phyloP scores from a whole-genome alignment of 441 rosid genomes.

The Corymbia calophylla region DNA sequence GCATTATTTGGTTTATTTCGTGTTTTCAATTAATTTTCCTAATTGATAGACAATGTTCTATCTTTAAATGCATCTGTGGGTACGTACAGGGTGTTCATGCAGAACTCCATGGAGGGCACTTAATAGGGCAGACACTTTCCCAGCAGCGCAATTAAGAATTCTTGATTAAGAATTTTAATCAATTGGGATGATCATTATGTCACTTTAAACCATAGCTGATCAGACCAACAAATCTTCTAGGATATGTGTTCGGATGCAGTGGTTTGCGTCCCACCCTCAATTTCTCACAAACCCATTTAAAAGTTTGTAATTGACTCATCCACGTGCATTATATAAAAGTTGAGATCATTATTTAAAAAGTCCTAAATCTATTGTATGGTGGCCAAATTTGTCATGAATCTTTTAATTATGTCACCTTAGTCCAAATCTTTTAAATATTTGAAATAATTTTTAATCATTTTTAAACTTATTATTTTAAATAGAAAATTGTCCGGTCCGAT shows the following conservation, averaged over 20 bases:
- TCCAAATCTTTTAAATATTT: neutral
- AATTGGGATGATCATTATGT: neutral
- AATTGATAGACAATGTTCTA: neutral
- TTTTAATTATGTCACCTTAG: neutral
- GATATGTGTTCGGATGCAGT: neutral
- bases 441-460: too few relatives aligned
- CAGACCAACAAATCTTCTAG: neutral
- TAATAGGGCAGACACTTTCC: neutral
- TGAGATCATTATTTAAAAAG: too few relatives aligned
- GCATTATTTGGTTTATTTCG: neutral
- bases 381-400: accelerated
- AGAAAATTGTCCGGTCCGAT: too few relatives aligned
- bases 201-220: neutral
- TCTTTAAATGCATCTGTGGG: neutral
- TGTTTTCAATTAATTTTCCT: neutral
- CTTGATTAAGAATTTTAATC: neutral
- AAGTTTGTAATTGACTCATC: neutral
- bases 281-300: neutral
- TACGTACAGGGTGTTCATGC: neutral
- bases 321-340: neutral
- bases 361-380: neutral
- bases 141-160: neutral
- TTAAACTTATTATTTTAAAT: too few relatives aligned
- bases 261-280: neutral
- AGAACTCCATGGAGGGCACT: neutral